phyloP scores from a whole-genome alignment of 352 stramenopile species.

The Globisporangium orthogonon region DNA sequence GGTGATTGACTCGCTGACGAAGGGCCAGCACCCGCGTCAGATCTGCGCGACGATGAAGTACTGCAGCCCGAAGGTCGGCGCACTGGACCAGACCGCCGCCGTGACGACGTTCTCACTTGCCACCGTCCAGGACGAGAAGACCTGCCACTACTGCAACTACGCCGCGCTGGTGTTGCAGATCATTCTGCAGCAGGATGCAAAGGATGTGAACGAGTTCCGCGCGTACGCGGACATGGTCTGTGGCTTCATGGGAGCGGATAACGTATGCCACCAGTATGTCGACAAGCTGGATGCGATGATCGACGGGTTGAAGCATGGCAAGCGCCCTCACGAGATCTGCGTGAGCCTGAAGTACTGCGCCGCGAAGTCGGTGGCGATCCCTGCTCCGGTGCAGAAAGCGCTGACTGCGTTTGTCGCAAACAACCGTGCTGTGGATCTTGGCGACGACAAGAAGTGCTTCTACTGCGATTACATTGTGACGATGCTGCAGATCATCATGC shows the following conservation, averaged over 20 bases:
- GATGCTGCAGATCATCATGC: constrained; percentile 46
- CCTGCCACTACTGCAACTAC: constrained; percentile 59
- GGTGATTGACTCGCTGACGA: constrained; percentile 57
- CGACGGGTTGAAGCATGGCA: constrained; percentile 51
- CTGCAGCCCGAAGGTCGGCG: constrained; percentile 20
- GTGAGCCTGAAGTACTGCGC: constrained; percentile 48
- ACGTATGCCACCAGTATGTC: constrained; percentile 61
- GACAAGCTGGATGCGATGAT: constrained; percentile 64
- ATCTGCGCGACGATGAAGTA: constrained; percentile 61
- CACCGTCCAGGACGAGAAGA: constrained; percentile 21
- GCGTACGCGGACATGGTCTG: constrained; percentile 75
- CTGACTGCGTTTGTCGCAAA: constrained; percentile 22
- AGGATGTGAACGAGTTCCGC: constrained; percentile 47
- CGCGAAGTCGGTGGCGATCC: constrained; percentile 3
- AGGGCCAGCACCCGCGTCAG: constrained; percentile 53
- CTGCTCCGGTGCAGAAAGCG: constrained; percentile 15
- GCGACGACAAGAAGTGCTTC: constrained; percentile 36
- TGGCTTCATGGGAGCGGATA: constrained; percentile 58
- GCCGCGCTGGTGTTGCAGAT: constrained; percentile 52
- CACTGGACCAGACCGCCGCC: constrained; percentile 16
- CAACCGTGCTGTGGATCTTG: constrained; percentile 6
- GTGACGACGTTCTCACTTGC: constrained; percentile 21
- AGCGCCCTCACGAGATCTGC: constrained; percentile 63
- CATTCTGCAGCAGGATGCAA: constrained; percentile 44
- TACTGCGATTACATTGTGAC: constrained; percentile 64